A percentile compares a stretch with the other conserved stretches of the same genome.
Conservation (phyloP, 495 filamentous ascomycete species). For the Hapsidospora chrysogenum region DNA sequence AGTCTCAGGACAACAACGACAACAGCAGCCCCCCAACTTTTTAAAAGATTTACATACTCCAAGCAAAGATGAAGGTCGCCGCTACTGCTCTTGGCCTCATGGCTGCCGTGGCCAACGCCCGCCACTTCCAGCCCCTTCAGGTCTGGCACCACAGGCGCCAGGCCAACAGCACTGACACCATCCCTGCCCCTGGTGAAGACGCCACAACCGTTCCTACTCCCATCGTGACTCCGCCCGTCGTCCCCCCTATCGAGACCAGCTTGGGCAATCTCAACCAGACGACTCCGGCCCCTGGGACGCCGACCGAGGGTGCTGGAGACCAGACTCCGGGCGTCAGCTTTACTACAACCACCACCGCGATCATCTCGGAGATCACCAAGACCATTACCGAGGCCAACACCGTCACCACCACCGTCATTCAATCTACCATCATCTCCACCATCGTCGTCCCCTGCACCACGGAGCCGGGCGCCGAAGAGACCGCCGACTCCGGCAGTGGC, state of each 20-base stretch:
- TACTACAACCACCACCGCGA: conserved; percentile 13
- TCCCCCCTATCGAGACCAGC: too few species aligned
- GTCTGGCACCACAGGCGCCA: conserved; percentile 1
- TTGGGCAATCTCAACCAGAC: too few species aligned
- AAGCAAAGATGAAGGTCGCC: conserved; percentile 33
- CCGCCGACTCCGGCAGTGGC: not conserved
- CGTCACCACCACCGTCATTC: conserved; percentile 27
- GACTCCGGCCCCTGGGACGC: too few species aligned
- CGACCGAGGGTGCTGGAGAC: too few species aligned
- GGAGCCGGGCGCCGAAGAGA: not conserved
- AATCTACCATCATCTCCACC: conserved; percentile 10
- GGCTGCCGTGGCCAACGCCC: conserved; percentile 24
- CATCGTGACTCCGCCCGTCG: too few species aligned
- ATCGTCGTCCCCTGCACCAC: conserved; percentile 1
- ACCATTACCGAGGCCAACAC: conserved; percentile 21
- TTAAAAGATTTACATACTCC: too few species aligned
- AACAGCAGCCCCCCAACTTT: too few species aligned
- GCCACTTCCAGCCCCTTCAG: conserved; percentile 16
- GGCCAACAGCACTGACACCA: too few species aligned
- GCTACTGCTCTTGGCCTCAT: conserved; percentile 25
- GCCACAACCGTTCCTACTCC: too few species aligned
- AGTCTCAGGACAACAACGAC: too few species aligned
- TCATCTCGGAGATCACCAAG: conserved; percentile 25
- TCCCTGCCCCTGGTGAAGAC: too few species aligned
- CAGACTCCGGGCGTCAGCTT: too few species aligned